Percentiles rank a stretch among this genome's conserved stretches.
Conservation (phyloP, 2,329 filamentous ascomycete genomes). For the Emericellopsis atlantica region DNA sequence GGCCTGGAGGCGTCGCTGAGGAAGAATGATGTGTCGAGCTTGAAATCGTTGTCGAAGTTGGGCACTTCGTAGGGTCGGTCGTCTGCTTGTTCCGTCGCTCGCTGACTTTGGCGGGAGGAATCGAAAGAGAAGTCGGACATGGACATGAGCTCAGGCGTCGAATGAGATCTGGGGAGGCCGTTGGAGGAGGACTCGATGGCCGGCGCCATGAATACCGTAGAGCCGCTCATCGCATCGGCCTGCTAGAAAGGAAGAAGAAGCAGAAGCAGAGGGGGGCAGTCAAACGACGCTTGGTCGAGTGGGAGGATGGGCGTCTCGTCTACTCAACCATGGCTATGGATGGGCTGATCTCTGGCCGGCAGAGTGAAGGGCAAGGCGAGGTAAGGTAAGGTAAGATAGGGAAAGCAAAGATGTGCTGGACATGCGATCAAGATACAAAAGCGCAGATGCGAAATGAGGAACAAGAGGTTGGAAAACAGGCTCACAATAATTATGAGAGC, state of each 20-base stretch:
- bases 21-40: constrained; percentile 33
- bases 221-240: constrained; percentile 21
- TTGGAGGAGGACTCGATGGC: constrained; percentile 17
- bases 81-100: neutral
- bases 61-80: constrained; percentile 34
- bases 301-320: too few relatives aligned
- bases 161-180: constrained; percentile 18
- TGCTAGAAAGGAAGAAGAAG: neutral
- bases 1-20: constrained; percentile 13
- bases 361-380: constrained; percentile 1
- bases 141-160: constrained; percentile 17
- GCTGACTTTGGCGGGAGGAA: constrained; percentile 14
- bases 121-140: constrained; percentile 7
- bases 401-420: neutral
- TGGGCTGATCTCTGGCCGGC: neutral
- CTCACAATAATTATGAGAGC: too few relatives aligned
- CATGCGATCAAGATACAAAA: neutral
- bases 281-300: neutral
- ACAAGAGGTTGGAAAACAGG: too few relatives aligned
- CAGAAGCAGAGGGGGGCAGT: neutral
- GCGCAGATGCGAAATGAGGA: neutral
- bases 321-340: too few relatives aligned
- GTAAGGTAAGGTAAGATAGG: neutral
- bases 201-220: constrained; percentile 24
- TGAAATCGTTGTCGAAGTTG: constrained; percentile 35